These are phyloP conservation scores for Pseudisothecium myosuroides DNA, from an alignment of 225 moss, liverwort and hornwort species.

Conservation along the genomic window DNA sequence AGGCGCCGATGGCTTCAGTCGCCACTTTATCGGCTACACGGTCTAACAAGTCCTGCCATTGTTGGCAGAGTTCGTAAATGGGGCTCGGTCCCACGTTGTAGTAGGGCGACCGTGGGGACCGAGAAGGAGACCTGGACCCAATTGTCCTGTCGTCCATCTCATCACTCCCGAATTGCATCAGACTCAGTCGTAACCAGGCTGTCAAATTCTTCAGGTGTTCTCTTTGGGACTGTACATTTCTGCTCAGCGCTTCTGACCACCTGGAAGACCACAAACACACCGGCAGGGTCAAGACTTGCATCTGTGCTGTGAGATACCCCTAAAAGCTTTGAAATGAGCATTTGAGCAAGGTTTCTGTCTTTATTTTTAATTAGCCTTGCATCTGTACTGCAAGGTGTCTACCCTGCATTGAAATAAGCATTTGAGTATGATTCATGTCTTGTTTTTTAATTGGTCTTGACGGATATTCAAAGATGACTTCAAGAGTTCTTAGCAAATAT, in stretches of 20 bases:
- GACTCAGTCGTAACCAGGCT: slow-evolving; percentile 50
- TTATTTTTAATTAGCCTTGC: background rate
- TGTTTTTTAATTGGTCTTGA: background rate
- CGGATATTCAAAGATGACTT: background rate
- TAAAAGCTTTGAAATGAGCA: background rate
- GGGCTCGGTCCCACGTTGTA: slow-evolving; percentile 14
- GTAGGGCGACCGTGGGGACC: slow-evolving; percentile 22
- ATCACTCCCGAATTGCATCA: slow-evolving; percentile 48
- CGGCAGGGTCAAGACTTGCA: background rate
- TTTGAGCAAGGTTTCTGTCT: background rate
- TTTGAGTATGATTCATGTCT: background rate
- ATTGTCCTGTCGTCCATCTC: slow-evolving; percentile 21
- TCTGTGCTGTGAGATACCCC: too few relatives aligned
- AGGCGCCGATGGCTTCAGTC: slow-evolving; percentile 32
- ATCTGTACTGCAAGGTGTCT: background rate
- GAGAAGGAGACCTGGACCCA: slow-evolving; percentile 34
- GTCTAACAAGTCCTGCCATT: slow-evolving; percentile 47
- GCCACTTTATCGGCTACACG: slow-evolving; percentile 34
- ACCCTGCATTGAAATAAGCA: background rate
- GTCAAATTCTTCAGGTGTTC: slow-evolving; percentile 57
- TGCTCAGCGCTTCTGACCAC: slow-evolving; percentile 29
- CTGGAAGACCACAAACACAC: background rate
- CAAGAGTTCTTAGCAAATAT: too few relatives aligned
- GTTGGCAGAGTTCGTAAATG: slow-evolving; percentile 52
- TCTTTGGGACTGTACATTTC: slow-evolving; percentile 20